Evolutionary conservation across 768 basidiomycete genomes (phyloP).

Genomic region (Rhizopogon salebrosus): DNA sequence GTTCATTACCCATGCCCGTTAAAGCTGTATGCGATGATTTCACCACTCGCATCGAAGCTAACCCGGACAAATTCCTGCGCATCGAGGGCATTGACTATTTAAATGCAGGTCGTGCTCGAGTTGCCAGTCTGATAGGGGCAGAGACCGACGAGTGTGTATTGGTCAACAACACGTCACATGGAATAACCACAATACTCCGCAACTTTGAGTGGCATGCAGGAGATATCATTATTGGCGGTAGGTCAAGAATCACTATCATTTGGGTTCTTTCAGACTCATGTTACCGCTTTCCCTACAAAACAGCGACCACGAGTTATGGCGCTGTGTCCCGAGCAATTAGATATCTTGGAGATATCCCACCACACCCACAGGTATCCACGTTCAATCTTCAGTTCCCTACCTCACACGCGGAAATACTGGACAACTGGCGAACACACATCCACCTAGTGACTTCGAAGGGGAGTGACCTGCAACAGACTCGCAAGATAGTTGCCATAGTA

Average conservation of each 20-base stretch:
- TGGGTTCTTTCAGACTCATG: not conserved
- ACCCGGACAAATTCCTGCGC: conserved; percentile 53
- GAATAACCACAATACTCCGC: conserved; percentile 56
- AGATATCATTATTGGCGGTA: conserved; percentile 64
- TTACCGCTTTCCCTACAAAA: not conserved
- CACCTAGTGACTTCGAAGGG: conserved; percentile 20
- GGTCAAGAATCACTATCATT: conserved; percentile 16
- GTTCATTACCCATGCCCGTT: conserved; percentile 51
- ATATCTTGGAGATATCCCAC: conserved; percentile 49
- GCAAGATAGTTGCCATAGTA: conserved; percentile 61
- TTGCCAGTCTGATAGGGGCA: conserved; percentile 48
- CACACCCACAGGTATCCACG: conserved; percentile 45
- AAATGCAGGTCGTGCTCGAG: conserved; percentile 33
- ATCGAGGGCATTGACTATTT: conserved; percentile 31
- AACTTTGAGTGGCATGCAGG: conserved; percentile 65
- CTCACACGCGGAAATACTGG: conserved; percentile 51
- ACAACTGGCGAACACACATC: conserved; percentile 37
- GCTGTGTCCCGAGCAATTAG: conserved; percentile 48
- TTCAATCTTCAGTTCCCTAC: conserved; percentile 53
- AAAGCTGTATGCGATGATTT: conserved; percentile 38
- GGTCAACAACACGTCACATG: conserved; percentile 25
- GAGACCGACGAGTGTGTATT: conserved; percentile 55
- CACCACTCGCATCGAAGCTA: conserved; percentile 40
- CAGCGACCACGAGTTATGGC: conserved; percentile 55
- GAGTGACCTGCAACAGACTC: conserved; percentile 17